Evolutionary conservation across 108 stramenopile genomes (phyloP), one percentile per base, ranked within the genome.

Genomic region (Stephanodiscus triporus): DNA sequence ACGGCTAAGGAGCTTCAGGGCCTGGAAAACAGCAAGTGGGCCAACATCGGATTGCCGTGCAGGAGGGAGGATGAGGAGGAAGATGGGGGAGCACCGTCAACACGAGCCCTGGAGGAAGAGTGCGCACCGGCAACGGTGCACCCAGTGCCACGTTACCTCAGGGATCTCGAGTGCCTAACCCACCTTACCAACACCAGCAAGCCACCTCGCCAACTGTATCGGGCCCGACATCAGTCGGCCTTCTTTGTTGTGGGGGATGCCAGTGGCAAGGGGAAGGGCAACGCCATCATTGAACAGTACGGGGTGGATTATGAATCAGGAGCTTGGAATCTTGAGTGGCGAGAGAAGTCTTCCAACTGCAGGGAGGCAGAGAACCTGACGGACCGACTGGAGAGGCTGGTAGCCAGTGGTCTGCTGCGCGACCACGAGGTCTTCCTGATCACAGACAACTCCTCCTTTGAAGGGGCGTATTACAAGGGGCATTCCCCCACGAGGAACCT

Each of bases 401-500:
- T 20, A 10, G 20, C 17, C 19, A 20, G 20, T 7, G 58, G 68
- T 0, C 20, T 26, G 13, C 24, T 75, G 16, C 65, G 19, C 13
- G 75, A n/a, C n/a, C n/a, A n/a, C n/a, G n/a, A n/a, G n/a, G n/a
- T n/a, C n/a, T n/a, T n/a, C n/a, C n/a, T n/a, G n/a, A n/a, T n/a
- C n/a, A n/a, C n/a, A n/a, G 83, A 84, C 80, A 87, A 87, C 59
- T 43, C 37, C 2, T 48, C 48, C 1, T 66, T 75, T 26, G 82
- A 86, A 49, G 55, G 54, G 5, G 75, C 77, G 13, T 82, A 73
- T 69, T 79, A 76, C 36, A 77, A 72, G 27, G 88, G 88, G 27
- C 72, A 65, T 9, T 80, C 77, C 19, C n/a, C n/a, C n/a, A n/a
- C n/a, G n/a, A n/a, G n/a, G n/a, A n/a, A n/a, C n/a, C n/a, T n/a